Base-by-base conservation (phyloP, 805 yeast genomes). In the Candida argentea region DNA sequence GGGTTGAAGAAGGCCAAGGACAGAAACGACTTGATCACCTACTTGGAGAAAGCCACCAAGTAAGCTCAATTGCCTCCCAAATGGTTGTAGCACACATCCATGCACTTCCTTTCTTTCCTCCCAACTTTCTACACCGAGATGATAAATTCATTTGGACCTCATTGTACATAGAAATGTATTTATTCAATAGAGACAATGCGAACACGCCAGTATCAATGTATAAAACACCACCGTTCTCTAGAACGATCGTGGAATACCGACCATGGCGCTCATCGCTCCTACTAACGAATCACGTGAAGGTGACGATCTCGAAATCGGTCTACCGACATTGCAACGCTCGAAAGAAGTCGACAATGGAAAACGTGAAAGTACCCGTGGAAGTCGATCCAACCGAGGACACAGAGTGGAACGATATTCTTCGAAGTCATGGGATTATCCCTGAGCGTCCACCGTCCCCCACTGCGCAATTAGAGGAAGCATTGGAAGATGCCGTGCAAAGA, bases 1-100 rank as follows among this genome's bases (percentile, higher is more conserved):
- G 98, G 98, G 71, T 76, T 91, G 67, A 91, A 91, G 87, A 91
- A 91, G 76, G 79, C 86, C 43, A 89, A 86, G 80, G 98, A 91
- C 74, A 85, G 97, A 79, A 83, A 84, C 70, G 97, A 91, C 63
- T 70, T 91, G 62, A 67, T 89, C 54, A 75, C 97, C 50, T 89
- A 85, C 81, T 72, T 89, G 53, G 60, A 47, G 28, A 33, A 37
- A 20, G 67, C 67, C 36, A 60, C 67, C 47, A 55, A 55, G 43
- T 57, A 60, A 54, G 28, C 27, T 9, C n/a, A n/a, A n/a, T n/a
- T n/a, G n/a, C n/a, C n/a, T n/a, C n/a, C n/a, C n/a, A n/a, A n/a
- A n/a, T n/a, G n/a, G n/a, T n/a, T n/a, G n/a, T n/a, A n/a, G n/a
- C n/a, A n/a, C n/a, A n/a, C n/a, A n/a, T n/a, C n/a, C n/a, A n/a